phyloP scores from a whole-genome alignment of 2,329 filamentous ascomycete genomes.

The Colletotrichum sp. region DNA sequence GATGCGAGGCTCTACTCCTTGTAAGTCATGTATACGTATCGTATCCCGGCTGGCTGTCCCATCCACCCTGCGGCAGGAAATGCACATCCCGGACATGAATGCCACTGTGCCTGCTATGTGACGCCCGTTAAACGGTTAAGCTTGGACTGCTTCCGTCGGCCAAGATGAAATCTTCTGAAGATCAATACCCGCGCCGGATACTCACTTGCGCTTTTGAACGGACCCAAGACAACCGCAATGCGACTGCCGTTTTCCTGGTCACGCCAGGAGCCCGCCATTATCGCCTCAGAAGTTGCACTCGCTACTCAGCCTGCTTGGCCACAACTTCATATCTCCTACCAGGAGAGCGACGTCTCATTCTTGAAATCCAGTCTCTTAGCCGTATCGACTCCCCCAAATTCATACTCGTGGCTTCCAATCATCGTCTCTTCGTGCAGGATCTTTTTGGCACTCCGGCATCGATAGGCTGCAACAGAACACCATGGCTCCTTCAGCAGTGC shows the following conservation, averaged over 20 bases:
- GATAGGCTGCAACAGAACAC: neutral
- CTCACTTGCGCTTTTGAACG: neutral
- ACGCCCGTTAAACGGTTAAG: neutral
- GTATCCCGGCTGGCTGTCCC: neutral
- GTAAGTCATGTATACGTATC: neutral
- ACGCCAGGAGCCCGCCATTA: neutral
- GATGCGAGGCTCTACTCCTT: too few species aligned
- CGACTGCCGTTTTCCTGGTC: neutral
- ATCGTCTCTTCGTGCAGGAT: neutral
- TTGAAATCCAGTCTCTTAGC: neutral
- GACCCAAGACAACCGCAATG: neutral
- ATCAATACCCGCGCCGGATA: neutral
- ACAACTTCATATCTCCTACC: neutral
- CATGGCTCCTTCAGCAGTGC: conserved; percentile 8
- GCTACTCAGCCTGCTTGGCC: neutral
- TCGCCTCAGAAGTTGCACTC: neutral
- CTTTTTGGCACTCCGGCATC: neutral
- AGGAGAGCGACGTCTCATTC: neutral
- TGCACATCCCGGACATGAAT: neutral
- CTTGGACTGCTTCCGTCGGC: neutral
- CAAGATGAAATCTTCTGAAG: neutral
- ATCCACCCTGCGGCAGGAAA: neutral
- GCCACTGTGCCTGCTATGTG: neutral
- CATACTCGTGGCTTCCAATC: neutral
- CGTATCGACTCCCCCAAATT: neutral